Base-by-base conservation (phyloP, 2,329 filamentous ascomycete species). In the Fusarium camptoceras region DNA sequence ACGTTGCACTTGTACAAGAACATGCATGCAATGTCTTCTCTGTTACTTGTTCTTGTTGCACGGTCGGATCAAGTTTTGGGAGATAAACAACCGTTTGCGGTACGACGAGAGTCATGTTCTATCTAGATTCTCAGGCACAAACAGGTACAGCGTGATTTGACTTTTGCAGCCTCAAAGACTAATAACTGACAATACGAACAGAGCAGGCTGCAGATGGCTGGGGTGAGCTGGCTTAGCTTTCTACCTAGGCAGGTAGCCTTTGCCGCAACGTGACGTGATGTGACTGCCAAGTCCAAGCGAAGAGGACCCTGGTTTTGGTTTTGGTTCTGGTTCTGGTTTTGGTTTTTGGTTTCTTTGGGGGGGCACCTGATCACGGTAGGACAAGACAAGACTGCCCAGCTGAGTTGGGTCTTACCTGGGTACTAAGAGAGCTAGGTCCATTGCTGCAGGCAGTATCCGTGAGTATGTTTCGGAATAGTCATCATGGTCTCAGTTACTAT, bases 281-380 rank as follows among this genome's bases (percentile, higher is more conserved):
- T 53, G 62, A 64, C 66, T 41, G 43, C 41, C 47, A 69, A 49
- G 54, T n/a, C 43, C 27, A 42, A 43, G 39, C 41, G 28, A 28
- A 47, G 39, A 50, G 64, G 57, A 55, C 66, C 63, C 51, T 70
- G 61, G 58, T 51, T 42, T 53, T 51, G 31, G 49, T 39, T 51
- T 51, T 49, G 46, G 46, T 25, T 42, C 51, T 70, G 61, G 58
- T 51, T 42, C 42, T 51, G 31, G 49, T 39, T 51, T 51, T 49
- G 46, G 46, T 25, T 42, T 50, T 50, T 50, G 48, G 48, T 15
- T 24, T 41, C 34, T 34, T 54, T 67, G 30, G 48, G 42, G 42
- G 58, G 66, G 58, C 68, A 64, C 67, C 68, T 70, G 68, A 70
- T 64, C 67, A 66, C 70, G 56, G 55, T 34, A 49, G 31, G 48